Evolutionary conservation across 140 eudicot species (phyloP), one percentile per base, ranked within the genome.

Genomic region (Cichorium intybus): DNA sequence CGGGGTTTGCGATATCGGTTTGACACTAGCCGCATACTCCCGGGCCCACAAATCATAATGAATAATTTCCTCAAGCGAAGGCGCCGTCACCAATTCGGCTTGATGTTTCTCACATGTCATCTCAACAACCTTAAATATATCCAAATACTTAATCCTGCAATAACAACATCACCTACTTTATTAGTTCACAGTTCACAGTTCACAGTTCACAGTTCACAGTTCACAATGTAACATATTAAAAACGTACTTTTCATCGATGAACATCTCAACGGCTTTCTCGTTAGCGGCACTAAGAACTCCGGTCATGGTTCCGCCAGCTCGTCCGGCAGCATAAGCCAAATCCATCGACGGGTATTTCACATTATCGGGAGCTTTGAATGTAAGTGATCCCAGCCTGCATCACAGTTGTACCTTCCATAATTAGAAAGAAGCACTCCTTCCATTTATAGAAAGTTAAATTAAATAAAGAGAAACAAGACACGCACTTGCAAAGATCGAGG

Each of bases 261-360:
- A 89, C 92, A 89, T 67, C 66, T 89, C 95, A 5, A 89, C 95
- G 10, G 97, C 95, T 77, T 89, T 89, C 84, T 86, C 97, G 62
- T 89, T 89, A 46, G 95, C 97, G 28, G 95, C 97, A 46, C 92
- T 86, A 31, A 86, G 88, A 66, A 89, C 97, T 20, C 95, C 95
- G 2, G 92, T 89, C 97, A 89, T 89, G 24, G 97, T 89, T 50
- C 95, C 95, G 22, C 97, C 95, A 49, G 92, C 89, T 64, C 95
- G 83, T 26, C 97, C 97, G 22, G 95, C 95, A 60, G 89, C 72
- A 41, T 86, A 89, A 17, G 95, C 95, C 37, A 89, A 72, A 64
- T 89, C 85, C 97, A 86, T 86, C 0, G 95, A 89, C 20, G 97
- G 95, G 72, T 89, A 89, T 64, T 89, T 89, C 67, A 83, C 85